Evolutionary conservation across 106 monocot species (phyloP).

Genomic region (Dendrobium catenatum): DNA sequence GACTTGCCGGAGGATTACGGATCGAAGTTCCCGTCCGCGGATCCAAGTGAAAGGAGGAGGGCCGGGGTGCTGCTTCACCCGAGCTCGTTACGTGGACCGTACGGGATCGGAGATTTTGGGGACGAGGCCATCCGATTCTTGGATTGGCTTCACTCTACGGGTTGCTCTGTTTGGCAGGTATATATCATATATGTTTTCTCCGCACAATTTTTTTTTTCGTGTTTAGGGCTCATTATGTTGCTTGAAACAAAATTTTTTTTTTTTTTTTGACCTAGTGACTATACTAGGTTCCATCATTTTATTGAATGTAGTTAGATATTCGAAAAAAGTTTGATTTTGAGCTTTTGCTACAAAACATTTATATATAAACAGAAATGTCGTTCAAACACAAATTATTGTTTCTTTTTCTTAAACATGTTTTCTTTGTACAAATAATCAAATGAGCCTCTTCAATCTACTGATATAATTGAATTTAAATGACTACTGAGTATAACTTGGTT

Average conservation of each 20-base stretch:
- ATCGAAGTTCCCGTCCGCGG: slow-evolving; percentile 33
- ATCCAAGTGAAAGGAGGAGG: slow-evolving; percentile 40
- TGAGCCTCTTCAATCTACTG: neutral
- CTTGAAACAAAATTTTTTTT: neutral
- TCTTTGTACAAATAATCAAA: neutral
- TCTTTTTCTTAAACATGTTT: neutral
- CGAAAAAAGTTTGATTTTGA: neutral
- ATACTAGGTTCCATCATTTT: neutral
- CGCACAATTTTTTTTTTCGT: no score
- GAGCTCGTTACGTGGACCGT: slow-evolving; percentile 58
- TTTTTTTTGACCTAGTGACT: neutral
- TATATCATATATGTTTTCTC: no score
- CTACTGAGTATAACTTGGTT: neutral
- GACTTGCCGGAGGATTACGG: slow-evolving; percentile 76
- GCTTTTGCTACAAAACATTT: neutral
- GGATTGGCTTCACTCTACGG: slow-evolving; percentile 80
- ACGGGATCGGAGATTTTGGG: slow-evolving; percentile 93
- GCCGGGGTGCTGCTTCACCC: slow-evolving; percentile 89
- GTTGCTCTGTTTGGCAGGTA: slow-evolving; percentile 91
- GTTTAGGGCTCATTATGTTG: neutral
- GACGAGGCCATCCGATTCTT: slow-evolving; percentile 66
- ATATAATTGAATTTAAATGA: neutral
- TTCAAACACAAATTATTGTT: neutral
- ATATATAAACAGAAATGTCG: no score
- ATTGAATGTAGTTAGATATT: neutral